These are phyloP conservation scores for Ormosia emarginata DNA, from an alignment of 306 rosid species.

Conservation along the genomic window DNA sequence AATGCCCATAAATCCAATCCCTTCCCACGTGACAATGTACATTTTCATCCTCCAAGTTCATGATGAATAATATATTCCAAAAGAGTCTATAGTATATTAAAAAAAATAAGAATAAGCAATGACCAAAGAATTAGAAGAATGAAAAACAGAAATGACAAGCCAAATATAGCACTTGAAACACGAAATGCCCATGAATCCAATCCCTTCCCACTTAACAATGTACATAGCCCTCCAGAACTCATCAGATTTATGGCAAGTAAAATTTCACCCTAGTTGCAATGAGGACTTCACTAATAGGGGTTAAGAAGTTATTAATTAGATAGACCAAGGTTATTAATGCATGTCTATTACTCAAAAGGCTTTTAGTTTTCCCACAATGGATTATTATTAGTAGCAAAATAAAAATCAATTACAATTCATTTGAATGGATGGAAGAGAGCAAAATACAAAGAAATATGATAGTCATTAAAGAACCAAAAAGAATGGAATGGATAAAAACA, in stretches of 20 bases:
- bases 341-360: not conserved
- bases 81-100: not conserved
- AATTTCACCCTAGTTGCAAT: not conserved
- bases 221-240: not conserved
- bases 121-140: not conserved
- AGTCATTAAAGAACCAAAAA: not conserved
- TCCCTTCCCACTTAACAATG: slow-evolving; percentile 2
- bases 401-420: not conserved
- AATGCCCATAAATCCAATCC: slow-evolving; percentile 4
- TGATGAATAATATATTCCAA: not conserved
- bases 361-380: not conserved
- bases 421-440: not conserved
- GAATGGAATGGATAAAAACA: not conserved
- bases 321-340: not conserved
- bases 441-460: slow-evolving; percentile 4
- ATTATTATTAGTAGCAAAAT: not conserved
- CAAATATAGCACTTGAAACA: not conserved
- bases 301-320: not conserved
- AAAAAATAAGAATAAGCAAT: not conserved
- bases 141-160: not conserved
- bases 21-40: not conserved
- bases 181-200: not conserved
- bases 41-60: not conserved
- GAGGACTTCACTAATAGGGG: not conserved
- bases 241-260: not conserved